Base-by-base conservation (phyloP, 192 early-diverging fungal species). In the Linderina pennispora region DNA sequence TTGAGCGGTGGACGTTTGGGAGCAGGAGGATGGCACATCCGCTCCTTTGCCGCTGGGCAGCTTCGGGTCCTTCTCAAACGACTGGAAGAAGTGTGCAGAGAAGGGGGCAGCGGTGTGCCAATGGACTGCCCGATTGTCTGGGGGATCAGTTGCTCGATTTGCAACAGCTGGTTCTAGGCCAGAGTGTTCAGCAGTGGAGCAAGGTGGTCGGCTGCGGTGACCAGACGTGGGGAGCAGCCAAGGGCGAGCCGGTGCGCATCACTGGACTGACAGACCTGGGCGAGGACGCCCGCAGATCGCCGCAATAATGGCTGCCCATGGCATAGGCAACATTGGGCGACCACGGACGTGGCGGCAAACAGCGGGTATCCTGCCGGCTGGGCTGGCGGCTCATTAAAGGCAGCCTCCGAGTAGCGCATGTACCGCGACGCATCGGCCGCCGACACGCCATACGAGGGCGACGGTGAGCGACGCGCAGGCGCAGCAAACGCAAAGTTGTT, bases 131-230 rank as follows among this genome's bases (percentile, higher is more conserved):
- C n/a, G n/a, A n/a, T n/a, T n/a, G n/a, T n/a, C n/a, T n/a, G n/a
- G n/a, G n/a, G n/a, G n/a, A n/a, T n/a, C n/a, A n/a, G n/a, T n/a
- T n/a, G n/a, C n/a, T n/a, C n/a, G n/a, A n/a, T n/a, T n/a, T n/a
- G n/a, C n/a, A n/a, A n/a, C n/a, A n/a, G n/a, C n/a, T n/a, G n/a
- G n/a, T n/a, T n/a, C n/a, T n/a, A n/a, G n/a, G n/a, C n/a, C n/a
- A n/a, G n/a, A n/a, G n/a, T n/a, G n/a, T n/a, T n/a, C n/a, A 71
- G 48, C 67, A 71, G 28, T 71, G 67, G 14, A 71, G 48, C 3
- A 48, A 55, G 4, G 58, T 48, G 3, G 55, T 43, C 7, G 41
- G 48, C 25, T 40, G 46, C 8, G 57, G 28, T 21, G 45, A 21
- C 58, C 65, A 68, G 9, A 26, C 44, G 22, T 50, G 37, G 9